Conservation (phyloP, 2,329 filamentous ascomycete species). For the Exophiala aquamarina region DNA sequence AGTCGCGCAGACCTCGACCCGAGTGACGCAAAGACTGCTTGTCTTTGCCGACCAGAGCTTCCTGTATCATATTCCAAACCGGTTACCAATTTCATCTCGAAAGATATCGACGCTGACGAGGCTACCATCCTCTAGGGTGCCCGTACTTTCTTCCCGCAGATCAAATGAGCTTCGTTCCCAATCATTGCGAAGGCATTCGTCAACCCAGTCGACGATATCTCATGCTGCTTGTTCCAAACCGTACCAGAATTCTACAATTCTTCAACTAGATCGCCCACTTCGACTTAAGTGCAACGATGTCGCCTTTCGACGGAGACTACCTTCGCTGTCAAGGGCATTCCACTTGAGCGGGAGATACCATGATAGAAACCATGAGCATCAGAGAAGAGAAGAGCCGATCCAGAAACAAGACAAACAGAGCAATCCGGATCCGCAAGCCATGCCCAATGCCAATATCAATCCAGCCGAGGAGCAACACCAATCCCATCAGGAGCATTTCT, state of each 20-base stretch:
- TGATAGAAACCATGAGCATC: slow-evolving; percentile 28
- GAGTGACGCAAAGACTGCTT: slow-evolving; percentile 16
- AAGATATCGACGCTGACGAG: background rate
- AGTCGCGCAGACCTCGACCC: slow-evolving; percentile 13
- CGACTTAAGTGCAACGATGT: background rate
- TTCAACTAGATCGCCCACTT: background rate
- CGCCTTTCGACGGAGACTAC: background rate
- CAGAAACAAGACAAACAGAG: slow-evolving; percentile 20
- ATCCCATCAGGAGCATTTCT: slow-evolving; percentile 44
- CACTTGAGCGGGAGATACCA: slow-evolving; percentile 1
- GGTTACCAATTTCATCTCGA: slow-evolving; percentile 17
- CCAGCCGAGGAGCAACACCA: slow-evolving; percentile 14
- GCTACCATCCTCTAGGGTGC: background rate
- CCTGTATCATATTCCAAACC: slow-evolving; percentile 26
- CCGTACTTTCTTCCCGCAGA: background rate
- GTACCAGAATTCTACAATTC: background rate
- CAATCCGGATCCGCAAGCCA: slow-evolving; percentile 16
- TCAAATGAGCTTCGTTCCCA: background rate
- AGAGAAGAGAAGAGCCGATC: slow-evolving; percentile 21
- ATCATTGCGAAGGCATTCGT: background rate
- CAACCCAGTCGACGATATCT: background rate
- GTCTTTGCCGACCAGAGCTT: slow-evolving; percentile 14
- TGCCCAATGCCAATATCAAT: slow-evolving; percentile 27
- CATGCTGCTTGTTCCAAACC: background rate
- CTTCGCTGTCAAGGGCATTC: slow-evolving; percentile 10